A percentile compares a stretch with the other conserved stretches of the same genome.
phyloP scores from a whole-genome alignment of 1,139 yeast genomes.

The Blastobotrys arbuscula region DNA sequence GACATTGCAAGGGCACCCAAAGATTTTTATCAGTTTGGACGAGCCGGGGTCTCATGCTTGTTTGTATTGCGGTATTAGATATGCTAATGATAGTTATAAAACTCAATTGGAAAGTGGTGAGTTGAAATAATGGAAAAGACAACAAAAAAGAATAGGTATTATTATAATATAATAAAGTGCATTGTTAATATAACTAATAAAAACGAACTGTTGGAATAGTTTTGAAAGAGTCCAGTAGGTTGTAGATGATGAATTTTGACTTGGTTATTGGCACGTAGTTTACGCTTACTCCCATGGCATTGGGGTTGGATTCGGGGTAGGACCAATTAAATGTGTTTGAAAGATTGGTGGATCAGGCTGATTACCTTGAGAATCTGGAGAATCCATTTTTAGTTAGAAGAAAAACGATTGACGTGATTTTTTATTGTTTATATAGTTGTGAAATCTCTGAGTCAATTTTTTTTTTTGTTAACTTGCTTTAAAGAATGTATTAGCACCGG shows the following conservation, averaged over 20 bases:
- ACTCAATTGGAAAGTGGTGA: constrained; percentile 19
- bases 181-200: neutral
- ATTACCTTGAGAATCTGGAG: no score
- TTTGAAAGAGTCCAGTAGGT: neutral
- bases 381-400: no score
- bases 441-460: no score
- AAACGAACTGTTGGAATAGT: neutral
- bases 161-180: neutral
- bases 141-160: neutral
- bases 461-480: no score
- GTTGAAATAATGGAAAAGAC: neutral
- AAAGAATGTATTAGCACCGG: no score
- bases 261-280: neutral
- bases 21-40: constrained; percentile 74
- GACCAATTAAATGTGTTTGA: constrained; percentile 7
- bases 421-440: no score
- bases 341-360: neutral
- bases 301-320: constrained; percentile 10
- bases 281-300: constrained; percentile 12
- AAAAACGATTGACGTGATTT: no score
- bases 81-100: constrained; percentile 18
- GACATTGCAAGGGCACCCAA: constrained; percentile 80
- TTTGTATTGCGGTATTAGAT: constrained; percentile 53
- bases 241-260: neutral
- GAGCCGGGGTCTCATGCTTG: constrained; percentile 67